Evolutionary conservation across 2,329 filamentous ascomycete species (phyloP), one percentile per base, ranked within the genome.

Genomic region (Beauveria scarabaeidicola): DNA sequence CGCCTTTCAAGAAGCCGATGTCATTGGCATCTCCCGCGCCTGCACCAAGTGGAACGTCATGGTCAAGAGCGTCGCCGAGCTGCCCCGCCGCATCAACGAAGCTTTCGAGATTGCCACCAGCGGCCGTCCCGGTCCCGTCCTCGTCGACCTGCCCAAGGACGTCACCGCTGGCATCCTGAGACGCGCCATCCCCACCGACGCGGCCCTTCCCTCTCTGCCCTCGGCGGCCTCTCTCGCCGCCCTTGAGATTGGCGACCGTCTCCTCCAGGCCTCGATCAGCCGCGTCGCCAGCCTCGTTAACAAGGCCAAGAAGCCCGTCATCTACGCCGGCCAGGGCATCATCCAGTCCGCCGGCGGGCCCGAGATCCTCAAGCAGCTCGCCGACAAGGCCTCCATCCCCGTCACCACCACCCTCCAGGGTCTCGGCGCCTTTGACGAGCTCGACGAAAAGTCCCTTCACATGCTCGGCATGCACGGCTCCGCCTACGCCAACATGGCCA

Each of bases 31-130:
- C 73, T 96, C 91, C 38, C 84, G 93, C 69, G 87, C 92, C 21
- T 97, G 92, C 81, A 97, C 92, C 66, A 97, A 97, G 79, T 99
- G 94, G 94, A 97, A 97, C 69, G 91, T 96, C 62, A 95, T 97
- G 91, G 91, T 97, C 52, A 97, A 95, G 82, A 93, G 88, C 73
- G 86, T 96, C 59, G 91, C 90, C 54, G 94, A 99, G 76, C 81
- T 99, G 59, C 94, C 94, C 54, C 85, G 90, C 68, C 85, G 93
- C 65, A 97, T 97, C 71, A 96, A 97, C 73, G 94, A 97, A 77
- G 94, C 94, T 52, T 97, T 97, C 70, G 92, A 97, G 77, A 97
- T 97, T 70, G 94, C 94, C 44, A 97, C 91, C 46, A 94, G 88
- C 68, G 94, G 94, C 62, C 85, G 94, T 52, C 94, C 94, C 15